A percentile compares a stretch with the other conserved stretches of the same genome.
Conservation (phyloP, 768 basidiomycete genomes). For the Fistulinella prunicolor region DNA sequence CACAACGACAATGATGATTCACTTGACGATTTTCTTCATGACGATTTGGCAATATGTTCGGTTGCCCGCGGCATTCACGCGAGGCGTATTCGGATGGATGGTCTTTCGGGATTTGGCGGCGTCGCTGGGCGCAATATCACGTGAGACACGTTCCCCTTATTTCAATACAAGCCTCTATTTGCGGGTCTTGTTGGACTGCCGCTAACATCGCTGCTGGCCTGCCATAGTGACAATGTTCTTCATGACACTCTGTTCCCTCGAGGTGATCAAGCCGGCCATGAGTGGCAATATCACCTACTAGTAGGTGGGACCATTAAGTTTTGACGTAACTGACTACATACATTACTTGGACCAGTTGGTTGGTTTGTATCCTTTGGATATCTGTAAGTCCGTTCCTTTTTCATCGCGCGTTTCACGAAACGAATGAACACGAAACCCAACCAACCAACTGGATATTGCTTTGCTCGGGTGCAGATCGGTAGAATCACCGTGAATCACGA, state of each 20-base stretch:
- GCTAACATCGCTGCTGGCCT: neutral
- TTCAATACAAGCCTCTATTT: too few species aligned
- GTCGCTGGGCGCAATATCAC: constrained; percentile 4
- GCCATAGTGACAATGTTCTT: constrained; percentile 14
- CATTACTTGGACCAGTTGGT: constrained; percentile 13
- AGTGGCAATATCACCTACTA: constrained; percentile 20
- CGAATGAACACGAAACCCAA: too few species aligned
- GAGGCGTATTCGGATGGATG: neutral
- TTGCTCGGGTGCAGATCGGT: too few species aligned
- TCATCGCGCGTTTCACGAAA: neutral
- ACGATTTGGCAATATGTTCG: constrained; percentile 10
- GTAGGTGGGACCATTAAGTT: constrained; percentile 3
- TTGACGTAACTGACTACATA: neutral
- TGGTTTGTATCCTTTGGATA: constrained; percentile 17
- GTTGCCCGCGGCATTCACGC: constrained; percentile 10
- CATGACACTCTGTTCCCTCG: constrained; percentile 12
- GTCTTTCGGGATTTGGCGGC: constrained; percentile 14
- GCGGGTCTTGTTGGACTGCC: too few species aligned
- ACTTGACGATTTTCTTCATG: constrained; percentile 14
- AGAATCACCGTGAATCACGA: constrained; percentile 16
- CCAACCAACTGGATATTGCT: too few species aligned
- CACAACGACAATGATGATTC: constrained; percentile 15
- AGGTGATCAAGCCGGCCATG: constrained; percentile 5
- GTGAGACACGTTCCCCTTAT: constrained; percentile 1
- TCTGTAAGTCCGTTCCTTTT: constrained; percentile 13